Conservation (phyloP, 495 filamentous ascomycete genomes). For the Poronia punctata region DNA sequence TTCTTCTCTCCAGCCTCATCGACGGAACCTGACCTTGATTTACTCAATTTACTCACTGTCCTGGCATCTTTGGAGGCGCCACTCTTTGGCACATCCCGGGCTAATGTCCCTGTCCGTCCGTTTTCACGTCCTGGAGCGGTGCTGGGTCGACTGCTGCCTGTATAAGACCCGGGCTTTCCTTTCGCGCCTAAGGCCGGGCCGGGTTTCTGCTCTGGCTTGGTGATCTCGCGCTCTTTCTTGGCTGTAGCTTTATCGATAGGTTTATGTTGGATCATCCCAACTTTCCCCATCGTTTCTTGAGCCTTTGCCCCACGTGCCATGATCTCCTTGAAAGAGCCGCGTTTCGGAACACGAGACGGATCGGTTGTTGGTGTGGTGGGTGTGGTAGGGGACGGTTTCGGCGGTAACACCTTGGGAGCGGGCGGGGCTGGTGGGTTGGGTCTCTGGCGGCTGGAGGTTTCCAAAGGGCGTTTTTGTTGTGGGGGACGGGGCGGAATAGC, state of each 20-base stretch:
- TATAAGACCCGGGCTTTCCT: slow-evolving; percentile 16
- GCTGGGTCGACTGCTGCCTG: slow-evolving; percentile 18
- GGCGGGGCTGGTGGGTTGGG: slow-evolving; percentile 10
- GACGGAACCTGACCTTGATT: slow-evolving; percentile 10
- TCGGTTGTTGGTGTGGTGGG: slow-evolving; percentile 16
- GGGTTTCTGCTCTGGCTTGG: slow-evolving; percentile 29
- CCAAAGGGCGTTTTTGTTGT: slow-evolving; percentile 11
- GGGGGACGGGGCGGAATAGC: slow-evolving; percentile 5
- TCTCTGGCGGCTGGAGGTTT: slow-evolving; percentile 12
- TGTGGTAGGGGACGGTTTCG: slow-evolving; percentile 20
- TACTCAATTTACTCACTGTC: slow-evolving; percentile 12
- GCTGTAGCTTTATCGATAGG: slow-evolving; percentile 35
- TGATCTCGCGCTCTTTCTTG: slow-evolving; percentile 41
- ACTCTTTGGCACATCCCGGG: slow-evolving; percentile 14
- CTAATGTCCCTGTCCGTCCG: slow-evolving; percentile 12
- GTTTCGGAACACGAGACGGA: slow-evolving; percentile 46
- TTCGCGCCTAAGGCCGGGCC: slow-evolving; percentile 5
- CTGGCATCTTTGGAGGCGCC: slow-evolving; percentile 13
- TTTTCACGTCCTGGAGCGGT: slow-evolving; percentile 14
- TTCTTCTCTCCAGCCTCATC: slow-evolving; percentile 39
- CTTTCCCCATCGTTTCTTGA: slow-evolving; percentile 36
- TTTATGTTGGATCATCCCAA: slow-evolving; percentile 52
- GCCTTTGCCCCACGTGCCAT: slow-evolving; percentile 57
- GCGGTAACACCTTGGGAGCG: slow-evolving; percentile 12
- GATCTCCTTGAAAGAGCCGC: slow-evolving; percentile 60